These are phyloP conservation scores for Pseudopithomyces chartarum DNA, from an alignment of 2,329 filamentous ascomycete species.

Conservation along the genomic window DNA sequence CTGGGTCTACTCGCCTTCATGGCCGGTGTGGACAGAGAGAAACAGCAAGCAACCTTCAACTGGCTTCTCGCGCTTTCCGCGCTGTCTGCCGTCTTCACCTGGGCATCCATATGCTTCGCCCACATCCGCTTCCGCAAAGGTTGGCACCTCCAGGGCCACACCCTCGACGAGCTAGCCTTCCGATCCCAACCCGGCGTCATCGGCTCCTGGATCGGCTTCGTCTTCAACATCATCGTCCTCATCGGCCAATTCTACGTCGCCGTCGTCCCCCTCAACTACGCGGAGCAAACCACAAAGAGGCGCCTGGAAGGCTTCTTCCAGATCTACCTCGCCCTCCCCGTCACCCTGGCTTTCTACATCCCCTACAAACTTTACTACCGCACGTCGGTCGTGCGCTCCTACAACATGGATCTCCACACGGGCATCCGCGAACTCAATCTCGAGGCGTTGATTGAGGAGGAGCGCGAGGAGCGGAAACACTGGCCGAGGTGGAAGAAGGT, in stretches of 20 bases:
- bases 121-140: slow-evolving; percentile 69
- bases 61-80: slow-evolving; percentile 68
- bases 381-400: slow-evolving; percentile 68
- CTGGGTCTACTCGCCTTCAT: slow-evolving; percentile 67
- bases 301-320: slow-evolving; percentile 73
- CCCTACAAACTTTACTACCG: slow-evolving; percentile 76
- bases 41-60: slow-evolving; percentile 57
- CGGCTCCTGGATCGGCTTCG: slow-evolving; percentile 80
- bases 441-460: slow-evolving; percentile 76
- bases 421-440: slow-evolving; percentile 86
- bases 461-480: slow-evolving; percentile 70
- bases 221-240: slow-evolving; percentile 76
- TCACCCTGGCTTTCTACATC: slow-evolving; percentile 70
- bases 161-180: slow-evolving; percentile 80
- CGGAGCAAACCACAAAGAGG: slow-evolving; percentile 48
- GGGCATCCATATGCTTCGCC: slow-evolving; percentile 69
- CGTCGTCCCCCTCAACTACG: slow-evolving; percentile 72
- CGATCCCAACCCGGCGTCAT: slow-evolving; percentile 75
- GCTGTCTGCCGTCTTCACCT: slow-evolving; percentile 75
- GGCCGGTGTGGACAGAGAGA: slow-evolving; percentile 48
- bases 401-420: slow-evolving; percentile 85
- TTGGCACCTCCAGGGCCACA: slow-evolving; percentile 65
- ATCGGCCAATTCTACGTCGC: slow-evolving; percentile 88
- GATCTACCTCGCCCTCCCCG: slow-evolving; percentile 71
- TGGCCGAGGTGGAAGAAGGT: slow-evolving; percentile 56